phyloP scores from a whole-genome alignment of 176 grass and related monocot genomes.

The Saccharum spontaneum region DNA sequence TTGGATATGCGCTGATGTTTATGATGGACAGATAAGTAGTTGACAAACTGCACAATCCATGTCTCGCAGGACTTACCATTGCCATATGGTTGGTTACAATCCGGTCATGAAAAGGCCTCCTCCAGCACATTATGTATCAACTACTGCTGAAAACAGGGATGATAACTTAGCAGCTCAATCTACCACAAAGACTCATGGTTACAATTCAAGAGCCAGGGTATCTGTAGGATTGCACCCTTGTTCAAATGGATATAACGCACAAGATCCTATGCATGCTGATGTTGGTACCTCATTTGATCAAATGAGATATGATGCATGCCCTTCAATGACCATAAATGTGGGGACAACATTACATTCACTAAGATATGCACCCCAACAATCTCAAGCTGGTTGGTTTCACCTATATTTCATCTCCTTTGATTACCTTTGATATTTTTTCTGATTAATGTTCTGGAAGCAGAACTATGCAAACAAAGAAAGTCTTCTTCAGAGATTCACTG shows the following conservation, averaged over 20 bases:
- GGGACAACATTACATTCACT: not conserved
- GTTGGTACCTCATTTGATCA: not conserved
- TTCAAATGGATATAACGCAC: slow-evolving; percentile 33
- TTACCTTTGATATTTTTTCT: slow-evolving; percentile 39
- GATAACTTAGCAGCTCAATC: slow-evolving; percentile 23
- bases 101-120: not conserved
- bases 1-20: not conserved
- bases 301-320: slow-evolving; percentile 17
- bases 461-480: slow-evolving; percentile 24
- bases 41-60: slow-evolving; percentile 14
- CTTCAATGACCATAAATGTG: slow-evolving; percentile 1
- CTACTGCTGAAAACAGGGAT: not conserved
- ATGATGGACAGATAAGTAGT: not conserved
- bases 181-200: not conserved
- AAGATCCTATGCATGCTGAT: slow-evolving; percentile 27
- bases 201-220: slow-evolving; percentile 8
- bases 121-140: slow-evolving; percentile 29
- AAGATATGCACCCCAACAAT: slow-evolving; percentile 20
- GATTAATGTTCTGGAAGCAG: slow-evolving; percentile 24
- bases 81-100: slow-evolving; percentile 27
- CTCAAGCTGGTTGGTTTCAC: slow-evolving; percentile 43
- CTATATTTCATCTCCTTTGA: not conserved
- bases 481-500: not conserved
- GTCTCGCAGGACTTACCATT: slow-evolving; percentile 35
- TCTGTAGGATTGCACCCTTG: slow-evolving; percentile 15